Conservation (phyloP, 2,329 filamentous ascomycete genomes). For the Ophiostoma montium region DNA sequence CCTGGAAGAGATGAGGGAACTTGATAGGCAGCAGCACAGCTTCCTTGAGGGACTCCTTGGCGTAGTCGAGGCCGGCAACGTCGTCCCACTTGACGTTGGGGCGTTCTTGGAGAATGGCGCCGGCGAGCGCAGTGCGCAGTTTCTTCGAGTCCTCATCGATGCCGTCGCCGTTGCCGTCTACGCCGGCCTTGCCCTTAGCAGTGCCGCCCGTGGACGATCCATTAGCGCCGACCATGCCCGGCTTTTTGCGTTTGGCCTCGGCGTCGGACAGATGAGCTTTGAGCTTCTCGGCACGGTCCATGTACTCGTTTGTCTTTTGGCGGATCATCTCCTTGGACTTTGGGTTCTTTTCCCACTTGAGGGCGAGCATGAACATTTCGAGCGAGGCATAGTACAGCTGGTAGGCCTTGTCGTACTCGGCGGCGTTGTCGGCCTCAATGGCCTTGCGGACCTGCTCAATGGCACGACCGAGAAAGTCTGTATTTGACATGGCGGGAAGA, state of each 20-base stretch:
- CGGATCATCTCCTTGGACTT: slow-evolving; percentile 97
- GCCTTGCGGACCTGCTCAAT: slow-evolving; percentile 96
- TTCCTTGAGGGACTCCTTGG: slow-evolving; percentile 95
- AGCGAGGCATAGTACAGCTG: slow-evolving; percentile 90
- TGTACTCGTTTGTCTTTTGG: slow-evolving; percentile 88
- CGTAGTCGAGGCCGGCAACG: slow-evolving; percentile 82
- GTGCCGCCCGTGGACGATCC: slow-evolving; percentile 49
- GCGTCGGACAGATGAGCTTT: slow-evolving; percentile 75
- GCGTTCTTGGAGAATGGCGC: slow-evolving; percentile 87
- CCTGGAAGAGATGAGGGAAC: slow-evolving; percentile 90
- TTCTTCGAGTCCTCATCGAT: slow-evolving; percentile 90
- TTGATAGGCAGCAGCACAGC: slow-evolving; percentile 96
- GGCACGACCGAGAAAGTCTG: slow-evolving; percentile 90
- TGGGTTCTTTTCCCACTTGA: slow-evolving; percentile 99
- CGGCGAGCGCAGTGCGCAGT: slow-evolving; percentile 74
- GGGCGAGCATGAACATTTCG: slow-evolving; percentile 94
- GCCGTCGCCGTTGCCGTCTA: slow-evolving; percentile 51
- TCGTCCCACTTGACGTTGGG: slow-evolving; percentile 98
- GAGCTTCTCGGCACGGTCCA: slow-evolving; percentile 96
- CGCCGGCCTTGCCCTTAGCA: slow-evolving; percentile 42
- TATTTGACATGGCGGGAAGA: slow-evolving; percentile 63
- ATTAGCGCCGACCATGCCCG: slow-evolving; percentile 58
- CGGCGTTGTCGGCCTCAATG: slow-evolving; percentile 88
- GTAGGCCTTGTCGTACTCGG: slow-evolving; percentile 95
- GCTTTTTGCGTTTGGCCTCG: slow-evolving; percentile 56